Evolutionary conservation across 2,329 filamentous ascomycete species (phyloP), one percentile per base, ranked within the genome.

Genomic region (Colletotrichum musicola): DNA sequence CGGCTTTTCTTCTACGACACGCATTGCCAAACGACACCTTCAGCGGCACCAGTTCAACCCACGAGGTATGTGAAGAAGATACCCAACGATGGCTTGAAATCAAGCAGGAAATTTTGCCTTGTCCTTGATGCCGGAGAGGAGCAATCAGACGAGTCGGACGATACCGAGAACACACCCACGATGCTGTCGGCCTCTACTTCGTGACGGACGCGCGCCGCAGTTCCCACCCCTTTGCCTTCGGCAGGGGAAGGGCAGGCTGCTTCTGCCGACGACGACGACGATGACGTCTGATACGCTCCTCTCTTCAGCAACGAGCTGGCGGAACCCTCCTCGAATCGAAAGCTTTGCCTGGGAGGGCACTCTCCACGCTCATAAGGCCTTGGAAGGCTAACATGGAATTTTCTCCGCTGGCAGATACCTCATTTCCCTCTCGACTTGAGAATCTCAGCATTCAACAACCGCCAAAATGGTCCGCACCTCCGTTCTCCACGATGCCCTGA

Each of bases 401-500:
- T 70, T 75, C 72, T 73, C 65, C 64, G 71, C 55, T 77, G 79
- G 80, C 81, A 91, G 89, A 90, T 88, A 90, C 88, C 88, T 90
- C 88, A 88, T 83, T 84, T 88, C 84, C 80, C 76, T 72, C 77
- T 77, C 85, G 91, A 92, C 88, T 88, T 92, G 91, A 94, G 91
- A 94, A 94, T 94, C 92, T 93, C 88, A 80, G 76, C 77, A 68
- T 61, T 71, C 73, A 72, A 78, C 81, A 74, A 88, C 88, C 90
- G 90, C 83, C 90, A 98, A 93, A 83, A 99, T 99, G 95, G 95
- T 98, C 86, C 94, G 93, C 89, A 98, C 96, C 81, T 97, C 94
- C 84, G 96, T 98, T 81, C 95, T 99, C 86, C 97, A 98, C 90
- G 96, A 99, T 92, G 94, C 93, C 83, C 93, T 98, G 81, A 97